Evolutionary conservation across 441 rosid species (phyloP).

Genomic region (Manihot esculenta): DNA sequence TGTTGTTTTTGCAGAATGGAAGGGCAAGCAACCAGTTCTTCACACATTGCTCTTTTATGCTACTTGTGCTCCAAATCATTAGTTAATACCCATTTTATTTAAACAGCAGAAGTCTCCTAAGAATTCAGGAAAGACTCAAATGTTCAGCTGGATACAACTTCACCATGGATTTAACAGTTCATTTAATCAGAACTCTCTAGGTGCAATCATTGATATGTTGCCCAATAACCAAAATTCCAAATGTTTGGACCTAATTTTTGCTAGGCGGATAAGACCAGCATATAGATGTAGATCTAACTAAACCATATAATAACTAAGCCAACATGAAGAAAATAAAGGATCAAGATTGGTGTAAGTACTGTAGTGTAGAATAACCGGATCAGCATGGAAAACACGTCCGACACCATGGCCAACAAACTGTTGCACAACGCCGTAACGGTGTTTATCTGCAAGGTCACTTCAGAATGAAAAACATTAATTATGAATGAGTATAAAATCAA

Average conservation of each 20-base stretch:
- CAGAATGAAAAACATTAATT: slow-evolving; percentile 22
- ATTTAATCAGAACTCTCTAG: neutral
- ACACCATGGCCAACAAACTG: slow-evolving; percentile 94
- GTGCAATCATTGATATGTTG: neutral
- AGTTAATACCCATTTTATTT: neutral
- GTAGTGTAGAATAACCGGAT: slow-evolving; percentile 79
- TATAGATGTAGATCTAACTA: slow-evolving; percentile 6
- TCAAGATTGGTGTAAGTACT: slow-evolving; percentile 42
- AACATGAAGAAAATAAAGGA: neutral
- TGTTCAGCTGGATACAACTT: neutral
- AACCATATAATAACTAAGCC: slow-evolving; percentile 9
- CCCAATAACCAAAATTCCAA: neutral
- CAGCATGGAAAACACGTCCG: slow-evolving; percentile 86
- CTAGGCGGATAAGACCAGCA: neutral
- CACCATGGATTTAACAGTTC: neutral
- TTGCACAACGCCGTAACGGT: slow-evolving; percentile 67
- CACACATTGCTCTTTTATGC: neutral
- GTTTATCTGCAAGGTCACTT: slow-evolving; percentile 85
- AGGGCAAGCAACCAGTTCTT: neutral
- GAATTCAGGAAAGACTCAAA: neutral
- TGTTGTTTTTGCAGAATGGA: neutral
- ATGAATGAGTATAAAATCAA: slow-evolving; percentile 22
- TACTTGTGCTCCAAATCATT: neutral
- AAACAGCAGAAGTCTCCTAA: neutral
- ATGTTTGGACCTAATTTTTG: neutral